A percentile compares a stretch with the other conserved stretches of the same genome.
Conservation (phyloP, 2,329 filamentous ascomycete species). For the Alternaria sp. region DNA sequence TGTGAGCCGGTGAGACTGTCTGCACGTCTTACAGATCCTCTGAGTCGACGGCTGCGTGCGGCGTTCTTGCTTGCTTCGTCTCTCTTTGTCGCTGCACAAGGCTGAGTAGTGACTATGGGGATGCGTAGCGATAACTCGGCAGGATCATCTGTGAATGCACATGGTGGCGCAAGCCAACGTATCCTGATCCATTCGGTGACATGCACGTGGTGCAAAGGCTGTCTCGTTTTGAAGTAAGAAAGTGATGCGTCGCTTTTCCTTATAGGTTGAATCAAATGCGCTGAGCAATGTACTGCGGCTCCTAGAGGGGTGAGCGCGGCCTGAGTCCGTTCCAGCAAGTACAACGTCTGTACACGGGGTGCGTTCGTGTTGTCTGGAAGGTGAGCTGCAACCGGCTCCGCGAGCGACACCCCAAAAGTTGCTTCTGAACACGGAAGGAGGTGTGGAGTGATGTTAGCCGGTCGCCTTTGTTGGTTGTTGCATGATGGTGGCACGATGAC, state of each 20-base stretch:
- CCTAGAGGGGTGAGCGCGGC: conserved; percentile 9
- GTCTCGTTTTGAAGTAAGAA: conserved; percentile 16
- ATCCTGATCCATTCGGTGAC: conserved; percentile 14
- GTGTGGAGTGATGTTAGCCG: conserved; percentile 17
- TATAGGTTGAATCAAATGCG: conserved; percentile 10
- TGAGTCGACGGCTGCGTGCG: conserved; percentile 30
- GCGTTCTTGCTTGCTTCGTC: conserved; percentile 29
- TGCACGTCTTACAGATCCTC: conserved; percentile 25
- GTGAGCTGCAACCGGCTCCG: conserved; percentile 26
- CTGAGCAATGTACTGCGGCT: conserved; percentile 16
- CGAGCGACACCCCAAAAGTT: conserved; percentile 17
- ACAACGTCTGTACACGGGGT: conserved; percentile 21
- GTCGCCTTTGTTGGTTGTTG: conserved; percentile 28
- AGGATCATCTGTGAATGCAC: conserved; percentile 9
- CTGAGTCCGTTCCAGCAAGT: conserved; percentile 13
- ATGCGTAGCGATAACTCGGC: neutral
- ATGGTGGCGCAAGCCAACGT: conserved; percentile 18
- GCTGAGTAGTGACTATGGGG: conserved; percentile 9
- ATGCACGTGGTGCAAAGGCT: conserved; percentile 21
- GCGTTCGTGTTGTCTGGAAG: conserved; percentile 17
- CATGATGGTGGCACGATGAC: conserved; percentile 30
- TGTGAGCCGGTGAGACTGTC: conserved; percentile 39
- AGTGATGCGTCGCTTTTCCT: conserved; percentile 4
- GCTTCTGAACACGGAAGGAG: conserved; percentile 12
- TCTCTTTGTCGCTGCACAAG: conserved; percentile 22